phyloP scores from a whole-genome alignment of 768 basidiomycete genomes.

The Phlebiopsis flavidoalba region DNA sequence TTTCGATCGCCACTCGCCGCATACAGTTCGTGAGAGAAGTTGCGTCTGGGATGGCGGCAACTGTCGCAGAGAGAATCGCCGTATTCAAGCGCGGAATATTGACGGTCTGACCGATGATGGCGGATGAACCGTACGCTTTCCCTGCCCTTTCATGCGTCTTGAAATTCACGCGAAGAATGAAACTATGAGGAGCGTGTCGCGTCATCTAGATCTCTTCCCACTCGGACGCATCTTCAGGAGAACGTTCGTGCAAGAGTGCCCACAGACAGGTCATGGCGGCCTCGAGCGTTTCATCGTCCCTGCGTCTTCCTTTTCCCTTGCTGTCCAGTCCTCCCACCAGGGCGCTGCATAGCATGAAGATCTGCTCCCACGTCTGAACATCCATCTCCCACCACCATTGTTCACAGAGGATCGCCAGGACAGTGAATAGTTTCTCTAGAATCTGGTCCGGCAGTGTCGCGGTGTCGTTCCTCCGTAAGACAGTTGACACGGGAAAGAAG shows the following conservation, averaged over 20 bases:
- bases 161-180: constrained; percentile 36
- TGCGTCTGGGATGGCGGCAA: constrained; percentile 56
- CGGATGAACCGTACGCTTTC: constrained; percentile 52
- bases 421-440: constrained; percentile 64
- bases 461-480: constrained; percentile 72
- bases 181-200: constrained; percentile 9
- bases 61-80: constrained; percentile 54
- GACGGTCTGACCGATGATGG: constrained; percentile 80
- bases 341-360: constrained; percentile 71
- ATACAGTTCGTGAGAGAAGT: constrained; percentile 59
- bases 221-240: constrained; percentile 31
- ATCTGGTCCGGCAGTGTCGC: constrained; percentile 71
- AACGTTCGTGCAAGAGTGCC: constrained; percentile 54
- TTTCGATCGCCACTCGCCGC: constrained; percentile 44
- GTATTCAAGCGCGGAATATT: constrained; percentile 64
- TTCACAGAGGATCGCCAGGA: constrained; percentile 54
- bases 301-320: constrained; percentile 61
- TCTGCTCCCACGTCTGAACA: constrained; percentile 71
- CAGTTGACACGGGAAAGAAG: constrained; percentile 82
- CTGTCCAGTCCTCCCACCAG: constrained; percentile 59
- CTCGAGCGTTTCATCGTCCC: constrained; percentile 79
- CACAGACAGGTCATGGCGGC: constrained; percentile 68
- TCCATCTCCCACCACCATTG: constrained; percentile 88
- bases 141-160: constrained; percentile 33
- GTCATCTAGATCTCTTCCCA: constrained; percentile 2